These are phyloP conservation scores for Paraconiothyrium sp. DNA, from an alignment of 2,329 filamentous ascomycete genomes.

Conservation along the genomic window DNA sequence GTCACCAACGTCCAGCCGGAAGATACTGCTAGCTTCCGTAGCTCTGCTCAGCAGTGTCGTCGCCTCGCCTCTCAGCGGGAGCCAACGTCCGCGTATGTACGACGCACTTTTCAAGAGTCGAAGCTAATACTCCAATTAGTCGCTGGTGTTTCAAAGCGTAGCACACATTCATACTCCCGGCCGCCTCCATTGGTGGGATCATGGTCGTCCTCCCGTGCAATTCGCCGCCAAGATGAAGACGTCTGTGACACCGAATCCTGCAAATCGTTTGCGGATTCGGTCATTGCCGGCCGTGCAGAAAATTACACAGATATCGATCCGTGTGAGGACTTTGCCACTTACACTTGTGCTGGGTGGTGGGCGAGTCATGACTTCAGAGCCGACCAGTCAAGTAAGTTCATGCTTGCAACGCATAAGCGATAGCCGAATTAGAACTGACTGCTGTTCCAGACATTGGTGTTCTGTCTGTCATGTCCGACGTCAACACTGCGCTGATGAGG, in stretches of 20 bases:
- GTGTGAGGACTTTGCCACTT: slow-evolving; percentile 71
- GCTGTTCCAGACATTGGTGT: slow-evolving; percentile 14
- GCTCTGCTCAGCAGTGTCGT: slow-evolving; percentile 11
- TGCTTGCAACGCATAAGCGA: slow-evolving; percentile 29
- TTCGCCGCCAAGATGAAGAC: slow-evolving; percentile 14
- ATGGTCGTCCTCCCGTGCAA: slow-evolving; percentile 9
- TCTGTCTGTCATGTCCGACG: slow-evolving; percentile 18
- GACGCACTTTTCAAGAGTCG: not conserved
- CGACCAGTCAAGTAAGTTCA: slow-evolving; percentile 68
- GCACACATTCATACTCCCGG: slow-evolving; percentile 3
- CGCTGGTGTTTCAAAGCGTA: slow-evolving; percentile 11
- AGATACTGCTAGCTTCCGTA: slow-evolving; percentile 9
- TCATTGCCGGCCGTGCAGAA: slow-evolving; percentile 16
- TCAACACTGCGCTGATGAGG: slow-evolving; percentile 55
- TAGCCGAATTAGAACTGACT: not conserved
- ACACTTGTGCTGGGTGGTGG: slow-evolving; percentile 72
- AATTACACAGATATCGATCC: slow-evolving; percentile 70
- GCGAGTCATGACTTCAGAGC: slow-evolving; percentile 69
- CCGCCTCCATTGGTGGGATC: slow-evolving; percentile 16
- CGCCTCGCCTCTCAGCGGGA: slow-evolving; percentile 7
- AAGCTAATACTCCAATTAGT: slow-evolving; percentile 4
- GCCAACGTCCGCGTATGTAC: slow-evolving; percentile 4
- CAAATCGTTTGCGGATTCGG: slow-evolving; percentile 17
- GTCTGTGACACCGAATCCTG: slow-evolving; percentile 16
- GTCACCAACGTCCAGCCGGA: slow-evolving; percentile 6